Conservation (phyloP, 257 asterid species). For the Nicotiana knightiana region DNA sequence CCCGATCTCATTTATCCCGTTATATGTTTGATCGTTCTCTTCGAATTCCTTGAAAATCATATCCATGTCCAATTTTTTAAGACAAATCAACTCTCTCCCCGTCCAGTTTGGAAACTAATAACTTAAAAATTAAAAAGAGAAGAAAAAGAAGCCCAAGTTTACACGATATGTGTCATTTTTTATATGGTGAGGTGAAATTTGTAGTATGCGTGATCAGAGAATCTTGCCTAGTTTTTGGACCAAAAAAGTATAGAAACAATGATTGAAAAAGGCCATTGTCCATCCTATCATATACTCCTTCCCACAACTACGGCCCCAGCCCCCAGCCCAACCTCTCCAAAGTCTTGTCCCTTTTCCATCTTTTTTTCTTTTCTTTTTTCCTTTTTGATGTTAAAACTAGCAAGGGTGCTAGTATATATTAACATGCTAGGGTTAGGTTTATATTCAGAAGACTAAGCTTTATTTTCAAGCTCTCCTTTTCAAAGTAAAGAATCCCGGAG, state of each 20-base stretch:
- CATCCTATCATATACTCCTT: conserved; percentile 4
- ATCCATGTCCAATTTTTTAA: not conserved
- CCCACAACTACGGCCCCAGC: not conserved
- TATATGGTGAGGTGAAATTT: not conserved
- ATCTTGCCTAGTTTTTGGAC: conserved; percentile 3
- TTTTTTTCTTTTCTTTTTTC: not conserved
- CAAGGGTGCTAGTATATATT: not conserved
- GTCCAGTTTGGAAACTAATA: not conserved
- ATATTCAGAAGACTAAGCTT: not conserved
- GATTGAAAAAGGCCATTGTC: conserved; percentile 16
- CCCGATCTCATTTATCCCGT: too few species aligned
- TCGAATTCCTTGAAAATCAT: too few species aligned
- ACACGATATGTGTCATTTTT: not conserved
- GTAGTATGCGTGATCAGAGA: not conserved
- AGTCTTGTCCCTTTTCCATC: not conserved
- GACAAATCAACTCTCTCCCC: not conserved
- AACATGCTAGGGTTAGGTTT: conserved; percentile 10
- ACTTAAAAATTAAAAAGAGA: not conserved
- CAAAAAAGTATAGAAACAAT: conserved; percentile 13
- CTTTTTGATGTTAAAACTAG: not conserved
- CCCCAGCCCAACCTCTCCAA: not conserved
- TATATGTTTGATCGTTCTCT: too few species aligned
- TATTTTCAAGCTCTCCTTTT: not conserved
- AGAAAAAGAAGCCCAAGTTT: not conserved
- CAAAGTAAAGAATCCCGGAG: not conserved